Evolutionary conservation across 768 basidiomycete genomes (phyloP).

Genomic region (Epithele typhae): DNA sequence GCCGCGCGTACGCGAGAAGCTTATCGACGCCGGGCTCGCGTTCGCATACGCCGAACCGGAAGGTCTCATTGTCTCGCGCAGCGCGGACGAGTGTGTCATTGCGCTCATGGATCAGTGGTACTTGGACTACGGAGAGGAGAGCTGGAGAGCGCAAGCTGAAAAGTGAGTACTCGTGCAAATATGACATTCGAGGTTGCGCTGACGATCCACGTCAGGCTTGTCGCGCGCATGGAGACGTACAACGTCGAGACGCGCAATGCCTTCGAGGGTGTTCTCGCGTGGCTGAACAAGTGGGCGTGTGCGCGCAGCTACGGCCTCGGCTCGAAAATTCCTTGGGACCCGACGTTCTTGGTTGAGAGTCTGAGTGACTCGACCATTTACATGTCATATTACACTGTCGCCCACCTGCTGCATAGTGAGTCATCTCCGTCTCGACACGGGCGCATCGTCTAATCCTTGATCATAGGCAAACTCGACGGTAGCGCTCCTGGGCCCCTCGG

Average conservation of each 20-base stretch:
- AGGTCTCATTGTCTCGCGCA: constrained; percentile 81
- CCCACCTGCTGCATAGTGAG: constrained; percentile 88
- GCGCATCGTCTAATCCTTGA: constrained; percentile 10
- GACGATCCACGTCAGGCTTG: constrained; percentile 43
- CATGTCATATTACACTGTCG: constrained; percentile 96
- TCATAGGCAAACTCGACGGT: constrained; percentile 71
- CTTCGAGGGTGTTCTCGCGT: constrained; percentile 87
- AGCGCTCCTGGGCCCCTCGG: constrained; percentile 75
- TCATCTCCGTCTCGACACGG: not conserved
- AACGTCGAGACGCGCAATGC: constrained; percentile 86
- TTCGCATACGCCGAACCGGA: constrained; percentile 96
- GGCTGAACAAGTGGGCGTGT: constrained; percentile 99
- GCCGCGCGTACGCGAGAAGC: constrained; percentile 74
- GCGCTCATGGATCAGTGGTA: constrained; percentile 99
- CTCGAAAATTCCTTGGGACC: constrained; percentile 95
- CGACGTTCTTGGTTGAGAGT: constrained; percentile 93
- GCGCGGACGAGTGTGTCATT: constrained; percentile 96
- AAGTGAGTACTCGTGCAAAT: constrained; percentile 51
- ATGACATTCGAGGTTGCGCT: not conserved
- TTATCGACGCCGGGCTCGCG: constrained; percentile 76
- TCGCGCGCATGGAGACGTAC: constrained; percentile 88
- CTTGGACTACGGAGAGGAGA: constrained; percentile 88
- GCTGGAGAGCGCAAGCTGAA: constrained; percentile 86
- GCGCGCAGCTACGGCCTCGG: constrained; percentile 97
- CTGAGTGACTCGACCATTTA: constrained; percentile 97